Conservation (phyloP, 2,329 filamentous ascomycete genomes). For the Diaporthe sp. region DNA sequence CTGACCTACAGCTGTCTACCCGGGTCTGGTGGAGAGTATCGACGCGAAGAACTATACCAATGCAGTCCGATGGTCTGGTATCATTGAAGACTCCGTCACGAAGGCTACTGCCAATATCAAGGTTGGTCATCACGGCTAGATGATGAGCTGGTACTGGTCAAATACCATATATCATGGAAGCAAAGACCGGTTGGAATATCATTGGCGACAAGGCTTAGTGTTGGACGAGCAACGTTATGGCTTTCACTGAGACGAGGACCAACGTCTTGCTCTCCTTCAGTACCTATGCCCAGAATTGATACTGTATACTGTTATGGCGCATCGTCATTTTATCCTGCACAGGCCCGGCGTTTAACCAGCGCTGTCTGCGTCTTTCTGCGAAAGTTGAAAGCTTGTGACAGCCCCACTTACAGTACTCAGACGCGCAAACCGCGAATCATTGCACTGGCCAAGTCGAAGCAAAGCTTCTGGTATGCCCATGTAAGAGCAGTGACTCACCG, state of each 20-base stretch:
- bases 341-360: neutral
- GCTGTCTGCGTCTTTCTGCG: neutral
- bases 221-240: neutral
- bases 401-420: too few relatives aligned
- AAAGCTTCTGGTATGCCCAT: neutral
- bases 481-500: slow-evolving; percentile 17
- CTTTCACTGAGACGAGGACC: neutral
- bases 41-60: slow-evolving; percentile 71
- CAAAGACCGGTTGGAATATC: neutral
- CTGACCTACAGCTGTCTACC: slow-evolving; percentile 66
- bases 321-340: neutral
- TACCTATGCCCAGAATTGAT: neutral
- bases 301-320: neutral
- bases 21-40: slow-evolving; percentile 74
- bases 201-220: neutral
- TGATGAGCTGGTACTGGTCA: neutral
- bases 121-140: slow-evolving; percentile 38
- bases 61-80: slow-evolving; percentile 70
- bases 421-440: neutral
- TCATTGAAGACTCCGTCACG: slow-evolving; percentile 66
- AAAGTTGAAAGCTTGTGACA: neutral
- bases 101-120: slow-evolving; percentile 41
- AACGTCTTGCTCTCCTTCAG: neutral
- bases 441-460: neutral
- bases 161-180: neutral